These are phyloP conservation scores for Acanthamoeba royreba DNA, from an alignment of 208 protist genomes.

Conservation along the genomic window DNA sequence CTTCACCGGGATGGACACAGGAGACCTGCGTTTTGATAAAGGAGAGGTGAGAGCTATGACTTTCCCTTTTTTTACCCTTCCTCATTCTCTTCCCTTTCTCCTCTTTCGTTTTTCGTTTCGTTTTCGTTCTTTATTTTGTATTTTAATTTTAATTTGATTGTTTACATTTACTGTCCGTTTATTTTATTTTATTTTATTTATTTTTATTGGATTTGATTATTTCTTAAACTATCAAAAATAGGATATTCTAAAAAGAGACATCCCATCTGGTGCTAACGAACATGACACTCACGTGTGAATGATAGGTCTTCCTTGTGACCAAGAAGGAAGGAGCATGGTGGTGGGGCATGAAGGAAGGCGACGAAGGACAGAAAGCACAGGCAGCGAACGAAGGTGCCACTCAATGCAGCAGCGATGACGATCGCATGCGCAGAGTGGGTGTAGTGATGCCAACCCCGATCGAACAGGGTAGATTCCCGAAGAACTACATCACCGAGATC, in stretches of 20 bases:
- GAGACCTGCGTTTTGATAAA: not conserved
- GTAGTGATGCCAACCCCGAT: not conserved
- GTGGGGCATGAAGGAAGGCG: not conserved
- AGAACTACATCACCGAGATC: not conserved
- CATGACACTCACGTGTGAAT: no score
- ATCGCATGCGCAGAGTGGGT: not conserved
- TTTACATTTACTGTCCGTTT: no score
- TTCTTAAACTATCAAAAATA: no score
- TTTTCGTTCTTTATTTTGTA: not conserved
- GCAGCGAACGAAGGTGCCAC: no score
- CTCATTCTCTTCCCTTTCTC: no score
- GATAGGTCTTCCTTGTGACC: not conserved
- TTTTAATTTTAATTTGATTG: no score
- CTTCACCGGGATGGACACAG: not conserved
- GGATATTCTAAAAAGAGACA: no score
- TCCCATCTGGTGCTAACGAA: no score
- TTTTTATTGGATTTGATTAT: no score
- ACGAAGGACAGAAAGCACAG: not conserved
- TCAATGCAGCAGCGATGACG: no score
- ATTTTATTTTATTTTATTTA: no score
- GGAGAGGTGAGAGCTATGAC: not conserved
- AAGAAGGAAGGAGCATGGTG: slow-evolving; percentile 7
- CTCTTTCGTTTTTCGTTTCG: not conserved
- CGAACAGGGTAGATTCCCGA: not conserved
- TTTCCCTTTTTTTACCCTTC: no score